These are phyloP conservation scores for Uronychia setigera DNA, from an alignment of 73 alveolate species.

Conservation along the genomic window DNA sequence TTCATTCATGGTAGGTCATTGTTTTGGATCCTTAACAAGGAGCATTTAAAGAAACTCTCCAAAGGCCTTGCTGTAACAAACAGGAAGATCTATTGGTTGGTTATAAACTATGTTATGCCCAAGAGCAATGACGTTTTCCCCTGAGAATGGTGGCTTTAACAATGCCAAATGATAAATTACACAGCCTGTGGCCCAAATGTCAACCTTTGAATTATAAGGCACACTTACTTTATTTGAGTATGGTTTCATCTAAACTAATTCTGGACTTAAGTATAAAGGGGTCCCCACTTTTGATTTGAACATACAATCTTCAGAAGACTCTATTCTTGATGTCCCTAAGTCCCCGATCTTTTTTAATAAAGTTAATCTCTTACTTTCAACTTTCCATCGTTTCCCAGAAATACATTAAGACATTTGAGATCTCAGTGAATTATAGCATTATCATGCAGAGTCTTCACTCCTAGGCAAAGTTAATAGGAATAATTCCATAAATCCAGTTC, in stretches of 20 bases:
- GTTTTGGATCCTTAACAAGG: not conserved
- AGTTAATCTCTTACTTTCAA: not conserved
- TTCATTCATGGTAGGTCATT: not conserved
- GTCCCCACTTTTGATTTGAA: slow-evolving; percentile 90
- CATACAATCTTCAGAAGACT: not conserved
- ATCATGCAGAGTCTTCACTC: slow-evolving; percentile 88
- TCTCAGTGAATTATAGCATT: slow-evolving; percentile 96
- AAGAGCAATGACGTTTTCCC: slow-evolving; percentile 92
- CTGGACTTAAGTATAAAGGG: slow-evolving; percentile 97
- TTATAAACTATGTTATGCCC: slow-evolving; percentile 81
- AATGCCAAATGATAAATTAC: slow-evolving; percentile 90
- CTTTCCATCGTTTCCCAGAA: not conserved
- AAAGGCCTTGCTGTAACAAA: not conserved
- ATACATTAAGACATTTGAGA: slow-evolving; percentile 87
- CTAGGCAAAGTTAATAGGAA: slow-evolving; percentile 85
- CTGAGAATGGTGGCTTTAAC: slow-evolving; percentile 97
- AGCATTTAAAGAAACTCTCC: not conserved
- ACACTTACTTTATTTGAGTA: not conserved
- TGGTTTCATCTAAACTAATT: slow-evolving; percentile 90
- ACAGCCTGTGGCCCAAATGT: slow-evolving; percentile 98
- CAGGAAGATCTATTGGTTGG: slow-evolving; percentile 1
- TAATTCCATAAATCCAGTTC: slow-evolving; percentile 93
- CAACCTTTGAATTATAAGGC: slow-evolving; percentile 95
- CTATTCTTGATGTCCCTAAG: slow-evolving; percentile 14
- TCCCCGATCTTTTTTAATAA: slow-evolving; percentile 10